Conservation (phyloP, 257 asterid genomes). For the Fraxinus quadrangulata region DNA sequence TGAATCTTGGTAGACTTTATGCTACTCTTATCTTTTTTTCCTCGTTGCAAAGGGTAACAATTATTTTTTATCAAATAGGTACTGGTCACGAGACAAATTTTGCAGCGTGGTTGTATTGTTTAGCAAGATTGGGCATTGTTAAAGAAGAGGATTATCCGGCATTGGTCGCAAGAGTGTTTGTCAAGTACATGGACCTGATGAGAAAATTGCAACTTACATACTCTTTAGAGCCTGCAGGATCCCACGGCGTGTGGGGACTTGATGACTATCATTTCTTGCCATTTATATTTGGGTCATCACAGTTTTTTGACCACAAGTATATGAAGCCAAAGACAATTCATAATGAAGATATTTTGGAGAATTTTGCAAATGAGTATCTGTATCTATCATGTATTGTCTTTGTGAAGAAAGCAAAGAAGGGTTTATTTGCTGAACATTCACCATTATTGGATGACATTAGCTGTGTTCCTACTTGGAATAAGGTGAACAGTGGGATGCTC, state of each 20-base stretch:
- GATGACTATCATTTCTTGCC: conserved; percentile 96
- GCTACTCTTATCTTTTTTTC: conserved; percentile 13
- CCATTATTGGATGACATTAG: conserved; percentile 97
- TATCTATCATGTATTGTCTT: conserved; percentile 80
- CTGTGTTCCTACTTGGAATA: conserved; percentile 87
- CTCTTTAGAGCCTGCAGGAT: conserved; percentile 89
- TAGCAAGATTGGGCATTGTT: conserved; percentile 69
- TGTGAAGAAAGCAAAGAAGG: conserved; percentile 89
- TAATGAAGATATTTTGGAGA: conserved; percentile 83
- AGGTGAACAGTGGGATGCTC: conserved; percentile 87
- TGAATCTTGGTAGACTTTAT: conserved; percentile 2
- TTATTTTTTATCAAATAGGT: conserved; percentile 42
- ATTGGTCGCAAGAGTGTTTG: conserved; percentile 66
- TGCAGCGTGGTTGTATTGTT: conserved; percentile 87
- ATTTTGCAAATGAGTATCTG: conserved; percentile 70
- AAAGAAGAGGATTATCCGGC: conserved; percentile 87
- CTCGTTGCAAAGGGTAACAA: neutral
- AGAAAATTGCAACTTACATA: conserved; percentile 80
- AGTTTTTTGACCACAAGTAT: conserved; percentile 87
- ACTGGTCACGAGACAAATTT: conserved; percentile 96
- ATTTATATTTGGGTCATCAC: conserved; percentile 85
- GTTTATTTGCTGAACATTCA: conserved; percentile 90
- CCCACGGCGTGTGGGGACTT: conserved; percentile 98
- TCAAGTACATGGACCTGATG: conserved; percentile 85
- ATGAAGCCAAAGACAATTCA: conserved; percentile 97